phyloP scores from a whole-genome alignment of 768 basidiomycete genomes.

The Trametes villosa region DNA sequence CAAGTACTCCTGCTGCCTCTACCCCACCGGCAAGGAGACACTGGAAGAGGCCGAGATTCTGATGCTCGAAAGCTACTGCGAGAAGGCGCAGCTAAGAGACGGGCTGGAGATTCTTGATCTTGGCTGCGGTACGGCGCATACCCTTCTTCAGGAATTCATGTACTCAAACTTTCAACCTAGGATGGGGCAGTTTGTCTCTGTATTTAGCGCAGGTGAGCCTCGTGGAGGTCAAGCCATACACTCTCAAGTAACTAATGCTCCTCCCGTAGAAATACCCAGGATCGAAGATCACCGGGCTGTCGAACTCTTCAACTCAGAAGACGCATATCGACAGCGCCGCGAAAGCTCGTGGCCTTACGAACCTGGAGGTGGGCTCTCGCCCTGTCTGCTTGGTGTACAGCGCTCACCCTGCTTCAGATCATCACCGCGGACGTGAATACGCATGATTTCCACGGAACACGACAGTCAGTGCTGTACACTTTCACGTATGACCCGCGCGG shows the following conservation, averaged over 20 bases:
- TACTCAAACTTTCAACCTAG: slow-evolving; percentile 32
- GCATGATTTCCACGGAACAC: slow-evolving; percentile 56
- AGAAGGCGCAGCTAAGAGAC: slow-evolving; percentile 63
- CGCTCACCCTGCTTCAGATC: slow-evolving; percentile 41
- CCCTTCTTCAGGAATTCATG: not conserved
- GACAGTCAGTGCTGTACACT: slow-evolving; percentile 49
- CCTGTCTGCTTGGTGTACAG: not conserved
- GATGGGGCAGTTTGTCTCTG: slow-evolving; percentile 74
- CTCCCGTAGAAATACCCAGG: slow-evolving; percentile 65
- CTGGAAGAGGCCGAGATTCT: slow-evolving; percentile 65
- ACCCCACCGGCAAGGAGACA: slow-evolving; percentile 61
- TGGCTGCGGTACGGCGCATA: slow-evolving; percentile 57
- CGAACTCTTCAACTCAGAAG: slow-evolving; percentile 73
- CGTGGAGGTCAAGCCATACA: no score
- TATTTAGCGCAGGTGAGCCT: slow-evolving; percentile 60
- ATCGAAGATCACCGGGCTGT: slow-evolving; percentile 62
- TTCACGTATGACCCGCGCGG: no score
- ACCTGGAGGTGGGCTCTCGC: slow-evolving; percentile 49
- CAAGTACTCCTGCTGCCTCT: slow-evolving; percentile 71
- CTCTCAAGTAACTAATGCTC: not conserved
- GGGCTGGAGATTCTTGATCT: slow-evolving; percentile 68
- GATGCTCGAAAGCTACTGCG: slow-evolving; percentile 70
- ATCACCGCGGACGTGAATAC: slow-evolving; percentile 72
- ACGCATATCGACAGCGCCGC: slow-evolving; percentile 59
- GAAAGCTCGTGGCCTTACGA: slow-evolving; percentile 51